Base-by-base conservation (phyloP, 2,329 filamentous ascomycete species). In the Pestalotiopsis sp. region DNA sequence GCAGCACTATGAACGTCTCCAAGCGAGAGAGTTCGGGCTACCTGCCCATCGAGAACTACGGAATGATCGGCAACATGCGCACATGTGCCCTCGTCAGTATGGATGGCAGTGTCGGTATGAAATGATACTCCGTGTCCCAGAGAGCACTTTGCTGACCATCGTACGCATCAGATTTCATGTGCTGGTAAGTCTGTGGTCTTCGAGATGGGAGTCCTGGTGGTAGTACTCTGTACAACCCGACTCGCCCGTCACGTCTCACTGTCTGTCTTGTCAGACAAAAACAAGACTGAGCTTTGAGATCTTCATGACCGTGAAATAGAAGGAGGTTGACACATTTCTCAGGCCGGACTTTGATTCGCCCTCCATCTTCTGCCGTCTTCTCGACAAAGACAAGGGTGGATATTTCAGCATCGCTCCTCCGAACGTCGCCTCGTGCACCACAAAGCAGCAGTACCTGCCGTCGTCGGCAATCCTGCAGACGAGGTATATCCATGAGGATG, bases 341-440 rank as follows among this genome's bases (percentile, higher is more conserved):
- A 91, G 89, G 92, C 92, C 92, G 3, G 89, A 93, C 72, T 94
- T 94, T 76, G 92, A 94, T 78, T 93, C 92, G 5, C 92, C 92
- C 0, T 91, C 90, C 0, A 81, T 94, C 64, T 94, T 94, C 77
- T 93, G 91, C 75, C 88, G 92, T 56, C 84, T 94, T 17, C 80
- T 94, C 2, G 92, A 94, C 79, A 91, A 92, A 75, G 83, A 92
- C 73, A 93, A 91, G 76, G 92, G 92, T 27, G 92, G 92, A 0
- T 88, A 91, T 77, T 94, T 93, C 79, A 89, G 85, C 72, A 91
- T 94, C 72, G 80, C 86, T n/a, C 86, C 89, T 25, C 84, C 85
- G 2, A 72, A 80, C 1, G 78, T 83, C 11, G 77, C 86, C 31
- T 81, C 81, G 6, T 90, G 85, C 74, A 93, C 91, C 2, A 93